These are phyloP conservation scores for Coemansia furcata DNA, from an alignment of 192 early-diverging fungal species.

Conservation along the genomic window DNA sequence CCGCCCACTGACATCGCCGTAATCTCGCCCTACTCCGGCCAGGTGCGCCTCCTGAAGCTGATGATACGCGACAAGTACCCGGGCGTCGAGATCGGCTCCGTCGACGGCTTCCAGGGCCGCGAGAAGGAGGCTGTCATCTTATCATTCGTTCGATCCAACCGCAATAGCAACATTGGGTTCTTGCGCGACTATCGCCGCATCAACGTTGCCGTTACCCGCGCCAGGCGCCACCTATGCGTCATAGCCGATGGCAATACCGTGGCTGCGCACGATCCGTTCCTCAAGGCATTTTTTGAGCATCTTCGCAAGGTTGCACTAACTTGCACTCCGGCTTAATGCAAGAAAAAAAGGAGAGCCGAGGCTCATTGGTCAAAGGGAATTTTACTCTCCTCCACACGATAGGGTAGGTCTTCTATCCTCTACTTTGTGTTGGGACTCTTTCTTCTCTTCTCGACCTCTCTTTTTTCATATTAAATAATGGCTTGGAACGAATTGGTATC, in stretches of 20 bases:
- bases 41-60: conserved; percentile 55
- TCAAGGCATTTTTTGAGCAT: not conserved
- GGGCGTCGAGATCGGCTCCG: conserved; percentile 69
- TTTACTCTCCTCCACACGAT: not conserved
- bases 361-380: not conserved
- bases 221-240: not conserved
- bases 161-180: conserved; percentile 70
- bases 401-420: not conserved
- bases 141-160: conserved; percentile 76
- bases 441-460: not conserved
- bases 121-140: conserved; percentile 85
- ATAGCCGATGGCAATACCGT: conserved; percentile 1
- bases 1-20: conserved; percentile 64
- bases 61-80: conserved; percentile 54
- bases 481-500: conserved; percentile 50
- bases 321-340: not conserved
- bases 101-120: conserved; percentile 83
- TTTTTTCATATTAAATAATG: conserved; percentile 2
- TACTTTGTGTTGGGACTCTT: not conserved
- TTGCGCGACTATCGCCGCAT: conserved; percentile 71
- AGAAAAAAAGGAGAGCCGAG: not conserved
- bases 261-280: not conserved
- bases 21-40: conserved; percentile 78
- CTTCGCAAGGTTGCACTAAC: not conserved
- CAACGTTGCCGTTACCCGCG: conserved; percentile 79